Percentiles rank a stretch among this genome's conserved stretches.
Evolutionary conservation across 805 yeast genomes (phyloP).

Genomic region (Teunomyces stri): DNA sequence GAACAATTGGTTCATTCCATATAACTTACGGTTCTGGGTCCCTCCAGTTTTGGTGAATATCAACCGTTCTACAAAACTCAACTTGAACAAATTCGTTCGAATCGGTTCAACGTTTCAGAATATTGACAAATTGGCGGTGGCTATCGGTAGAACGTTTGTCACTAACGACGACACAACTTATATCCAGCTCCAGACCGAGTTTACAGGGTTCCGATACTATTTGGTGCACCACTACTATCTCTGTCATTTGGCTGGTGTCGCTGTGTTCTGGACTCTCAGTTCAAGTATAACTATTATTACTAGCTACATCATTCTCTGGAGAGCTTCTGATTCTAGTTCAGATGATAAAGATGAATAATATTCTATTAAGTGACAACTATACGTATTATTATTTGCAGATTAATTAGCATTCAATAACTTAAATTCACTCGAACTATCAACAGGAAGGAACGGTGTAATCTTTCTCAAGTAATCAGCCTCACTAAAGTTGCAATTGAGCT

Average conservation of each 20-base stretch:
- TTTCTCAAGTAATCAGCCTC: conserved; percentile 35
- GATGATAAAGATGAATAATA: neutral
- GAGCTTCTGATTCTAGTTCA: neutral
- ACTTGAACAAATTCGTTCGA: conserved; percentile 7
- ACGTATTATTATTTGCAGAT: neutral
- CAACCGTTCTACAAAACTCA: conserved; percentile 12
- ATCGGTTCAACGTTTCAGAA: conserved; percentile 4
- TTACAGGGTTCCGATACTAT: conserved; percentile 25
- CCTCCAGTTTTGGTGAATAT: conserved; percentile 31
- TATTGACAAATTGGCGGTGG: neutral
- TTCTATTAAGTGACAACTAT: neutral
- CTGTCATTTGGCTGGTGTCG: conserved; percentile 17
- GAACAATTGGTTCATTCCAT: conserved; percentile 35
- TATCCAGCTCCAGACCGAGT: conserved; percentile 17
- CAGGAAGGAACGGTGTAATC: conserved; percentile 39
- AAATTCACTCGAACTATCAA: conserved; percentile 30
- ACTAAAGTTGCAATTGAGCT: conserved; percentile 13
- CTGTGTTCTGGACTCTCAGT: conserved; percentile 19
- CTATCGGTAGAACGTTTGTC: neutral
- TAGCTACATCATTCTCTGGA: conserved; percentile 15
- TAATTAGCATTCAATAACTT: conserved; percentile 31
- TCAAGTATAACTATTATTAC: conserved; percentile 16
- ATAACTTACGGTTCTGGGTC: conserved; percentile 34
- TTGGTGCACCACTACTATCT: conserved; percentile 19
- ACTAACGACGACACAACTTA: conserved; percentile 9